Evolutionary conservation across 225 moss, liverwort and hornwort species (phyloP).

Genomic region (Thuidium tamariscinum): DNA sequence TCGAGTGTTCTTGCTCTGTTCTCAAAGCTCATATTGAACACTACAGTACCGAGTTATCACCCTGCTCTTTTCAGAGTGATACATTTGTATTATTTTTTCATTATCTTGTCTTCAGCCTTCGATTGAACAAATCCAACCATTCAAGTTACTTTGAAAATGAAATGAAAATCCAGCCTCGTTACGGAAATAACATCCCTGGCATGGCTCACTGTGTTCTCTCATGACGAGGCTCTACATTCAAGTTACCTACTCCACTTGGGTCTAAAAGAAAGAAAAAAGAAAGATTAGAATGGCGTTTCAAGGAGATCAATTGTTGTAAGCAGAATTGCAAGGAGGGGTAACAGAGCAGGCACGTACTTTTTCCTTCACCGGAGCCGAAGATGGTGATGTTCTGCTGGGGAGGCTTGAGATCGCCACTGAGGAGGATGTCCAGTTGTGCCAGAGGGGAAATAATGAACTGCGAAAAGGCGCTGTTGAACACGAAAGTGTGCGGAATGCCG

Average conservation of each 20-base stretch:
- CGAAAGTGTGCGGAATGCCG: neutral
- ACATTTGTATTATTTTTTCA: too few relatives aligned
- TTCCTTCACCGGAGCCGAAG: neutral
- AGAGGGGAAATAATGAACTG: neutral
- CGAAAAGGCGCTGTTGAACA: neutral
- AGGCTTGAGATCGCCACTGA: neutral
- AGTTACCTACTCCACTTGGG: too few relatives aligned
- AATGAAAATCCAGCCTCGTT: neutral
- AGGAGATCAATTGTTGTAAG: neutral
- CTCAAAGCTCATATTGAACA: too few relatives aligned
- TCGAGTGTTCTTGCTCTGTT: too few relatives aligned
- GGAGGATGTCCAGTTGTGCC: neutral
- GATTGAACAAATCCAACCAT: neutral
- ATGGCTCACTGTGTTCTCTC: neutral
- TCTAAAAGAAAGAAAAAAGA: neutral
- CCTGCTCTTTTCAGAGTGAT: neutral
- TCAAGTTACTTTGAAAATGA: too few relatives aligned
- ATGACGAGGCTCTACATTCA: neutral
- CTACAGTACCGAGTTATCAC: neutral
- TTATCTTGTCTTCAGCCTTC: neutral
- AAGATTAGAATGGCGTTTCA: neutral
- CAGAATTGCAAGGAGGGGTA: neutral
- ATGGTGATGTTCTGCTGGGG: slow-evolving; percentile 4
- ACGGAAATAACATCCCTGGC: neutral
- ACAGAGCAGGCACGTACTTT: neutral